A percentile compares a stretch with the other conserved stretches of the same genome.
Conservation (phyloP, 2,329 filamentous ascomycete species). For the Escovopsis sp. region DNA sequence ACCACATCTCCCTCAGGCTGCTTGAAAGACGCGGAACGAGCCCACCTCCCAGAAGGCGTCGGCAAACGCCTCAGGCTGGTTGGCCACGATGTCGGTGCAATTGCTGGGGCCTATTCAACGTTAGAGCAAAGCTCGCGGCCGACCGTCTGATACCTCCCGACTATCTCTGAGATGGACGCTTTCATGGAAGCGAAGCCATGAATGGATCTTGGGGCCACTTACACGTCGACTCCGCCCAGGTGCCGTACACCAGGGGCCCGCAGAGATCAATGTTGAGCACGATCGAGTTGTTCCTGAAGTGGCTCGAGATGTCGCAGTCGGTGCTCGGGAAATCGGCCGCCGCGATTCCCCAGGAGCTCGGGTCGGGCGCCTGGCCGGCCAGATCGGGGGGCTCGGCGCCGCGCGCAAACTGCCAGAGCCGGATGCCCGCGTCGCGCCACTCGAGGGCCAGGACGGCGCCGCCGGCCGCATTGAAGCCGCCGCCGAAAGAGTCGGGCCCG, state of each 20-base stretch:
- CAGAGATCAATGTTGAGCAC: constrained; percentile 53
- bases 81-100: constrained; percentile 43
- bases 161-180: no score
- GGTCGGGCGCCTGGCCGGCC: constrained; percentile 36
- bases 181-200: no score
- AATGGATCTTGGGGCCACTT: constrained; percentile 7
- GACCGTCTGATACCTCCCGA: no score
- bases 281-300: constrained; percentile 52
- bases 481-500: constrained; percentile 30
- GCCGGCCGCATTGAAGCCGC: constrained; percentile 34
- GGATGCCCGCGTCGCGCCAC: constrained; percentile 44
- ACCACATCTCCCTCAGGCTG: background rate
- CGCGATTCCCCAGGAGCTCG: constrained; percentile 46
- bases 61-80: constrained; percentile 38
- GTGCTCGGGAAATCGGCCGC: constrained; percentile 52
- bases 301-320: constrained; percentile 40
- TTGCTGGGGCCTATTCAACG: constrained; percentile 31
- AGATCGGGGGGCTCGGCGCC: constrained; percentile 37
- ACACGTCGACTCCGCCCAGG: constrained; percentile 32
- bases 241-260: constrained; percentile 36
- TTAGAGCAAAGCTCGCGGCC: background rate
- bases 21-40: constrained; percentile 41
- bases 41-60: constrained; percentile 54
- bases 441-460: constrained; percentile 49
- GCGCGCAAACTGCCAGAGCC: constrained; percentile 46